Evolutionary conservation across 371 early-diverging fungal genomes (phyloP).

Genomic region (Syncephalastrum contaminatum): DNA sequence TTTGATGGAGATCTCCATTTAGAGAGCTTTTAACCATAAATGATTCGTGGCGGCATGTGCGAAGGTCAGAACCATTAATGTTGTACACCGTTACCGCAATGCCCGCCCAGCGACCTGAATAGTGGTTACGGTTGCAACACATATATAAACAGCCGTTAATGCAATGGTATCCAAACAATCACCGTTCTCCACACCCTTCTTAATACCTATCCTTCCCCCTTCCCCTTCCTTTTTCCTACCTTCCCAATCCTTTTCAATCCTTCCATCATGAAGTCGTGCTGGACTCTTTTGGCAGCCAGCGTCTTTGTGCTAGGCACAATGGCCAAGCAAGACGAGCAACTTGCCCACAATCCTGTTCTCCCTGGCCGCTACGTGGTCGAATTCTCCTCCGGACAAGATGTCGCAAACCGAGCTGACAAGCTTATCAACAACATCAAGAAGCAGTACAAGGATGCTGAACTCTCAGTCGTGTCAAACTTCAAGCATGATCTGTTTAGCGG

Average conservation of each 20-base stretch:
- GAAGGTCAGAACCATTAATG: conserved; percentile 4
- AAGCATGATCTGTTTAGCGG: conserved; percentile 37
- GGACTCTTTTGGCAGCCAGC: conserved; percentile 13
- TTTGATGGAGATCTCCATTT: conserved; percentile 5
- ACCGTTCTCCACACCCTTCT: neutral
- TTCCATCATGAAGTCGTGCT: conserved; percentile 1
- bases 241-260: conserved; percentile 4
- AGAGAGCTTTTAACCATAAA: neutral
- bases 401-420: conserved; percentile 3
- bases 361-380: conserved; percentile 40
- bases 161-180: neutral
- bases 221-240: conserved; percentile 5
- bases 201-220: neutral
- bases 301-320: conserved; percentile 18
- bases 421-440: conserved; percentile 22
- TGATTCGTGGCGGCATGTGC: neutral
- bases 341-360: conserved; percentile 8
- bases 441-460: conserved; percentile 20
- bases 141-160: too few relatives aligned
- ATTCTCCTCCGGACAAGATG: conserved; percentile 13
- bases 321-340: conserved; percentile 21
- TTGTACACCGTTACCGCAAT: too few relatives aligned
- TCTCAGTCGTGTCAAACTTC: conserved; percentile 26
- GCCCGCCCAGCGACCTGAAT: too few relatives aligned
- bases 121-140: too few relatives aligned